Conservation (phyloP, 176 grass and related monocot species). For the Cymbopogon citratus region DNA sequence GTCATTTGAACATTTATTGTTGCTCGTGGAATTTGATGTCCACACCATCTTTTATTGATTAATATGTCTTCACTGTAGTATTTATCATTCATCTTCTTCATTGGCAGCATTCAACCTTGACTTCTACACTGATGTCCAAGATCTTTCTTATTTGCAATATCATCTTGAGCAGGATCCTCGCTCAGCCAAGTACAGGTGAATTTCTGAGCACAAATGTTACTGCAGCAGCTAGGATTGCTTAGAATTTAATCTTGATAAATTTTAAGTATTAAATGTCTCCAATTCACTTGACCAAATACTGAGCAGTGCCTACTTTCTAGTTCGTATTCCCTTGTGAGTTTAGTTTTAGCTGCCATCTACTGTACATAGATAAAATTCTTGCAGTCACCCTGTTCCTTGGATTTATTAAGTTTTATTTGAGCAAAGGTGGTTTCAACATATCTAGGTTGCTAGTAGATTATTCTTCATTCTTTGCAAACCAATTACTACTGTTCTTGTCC, state of each 20-base stretch:
- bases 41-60: conserved; percentile 7
- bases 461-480: not conserved
- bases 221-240: not conserved
- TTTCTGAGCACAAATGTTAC: not conserved
- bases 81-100: conserved; percentile 21
- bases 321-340: not conserved
- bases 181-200: conserved; percentile 83
- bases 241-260: not conserved
- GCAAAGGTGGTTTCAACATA: not conserved
- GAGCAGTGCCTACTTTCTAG: not conserved
- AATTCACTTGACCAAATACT: not conserved
- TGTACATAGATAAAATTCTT: not conserved
- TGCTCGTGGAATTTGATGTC: not conserved
- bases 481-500: not conserved
- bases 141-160: conserved; percentile 75
- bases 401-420: not conserved
- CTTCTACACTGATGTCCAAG: conserved; percentile 94
- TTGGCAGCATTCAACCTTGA: conserved; percentile 87
- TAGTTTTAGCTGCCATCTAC: not conserved
- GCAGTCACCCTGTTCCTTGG: too few relatives aligned
- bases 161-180: conserved; percentile 94
- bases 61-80: not conserved
- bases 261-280: not conserved
- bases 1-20: not conserved
- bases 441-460: not conserved